These are phyloP conservation scores for Lenzites betulinus DNA, from an alignment of 768 basidiomycete genomes.

Conservation along the genomic window DNA sequence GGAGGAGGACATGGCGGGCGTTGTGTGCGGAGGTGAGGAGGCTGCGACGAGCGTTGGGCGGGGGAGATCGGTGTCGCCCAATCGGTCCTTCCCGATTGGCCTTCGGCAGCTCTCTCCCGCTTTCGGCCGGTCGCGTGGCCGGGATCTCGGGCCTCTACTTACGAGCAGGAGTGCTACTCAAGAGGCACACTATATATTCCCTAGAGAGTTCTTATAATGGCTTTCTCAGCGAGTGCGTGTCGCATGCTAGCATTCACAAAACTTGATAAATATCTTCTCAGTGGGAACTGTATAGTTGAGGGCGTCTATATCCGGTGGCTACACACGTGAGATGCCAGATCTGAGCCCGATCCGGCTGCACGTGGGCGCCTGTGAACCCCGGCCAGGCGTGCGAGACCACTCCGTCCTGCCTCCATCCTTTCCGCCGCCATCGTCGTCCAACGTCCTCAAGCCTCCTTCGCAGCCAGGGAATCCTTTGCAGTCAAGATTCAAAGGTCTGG, in stretches of 20 bases:
- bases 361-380: constrained; percentile 20
- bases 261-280: too few relatives aligned
- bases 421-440: constrained; percentile 15
- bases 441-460: not conserved
- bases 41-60: not conserved
- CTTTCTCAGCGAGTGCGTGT: too few relatives aligned
- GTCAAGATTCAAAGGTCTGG: too few relatives aligned
- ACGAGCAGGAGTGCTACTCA: too few relatives aligned
- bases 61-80: constrained; percentile 9
- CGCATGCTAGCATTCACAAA: too few relatives aligned
- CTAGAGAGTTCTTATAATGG: too few relatives aligned
- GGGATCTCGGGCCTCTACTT: too few relatives aligned
- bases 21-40: constrained; percentile 19
- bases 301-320: constrained; percentile 14
- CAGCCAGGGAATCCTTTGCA: not conserved
- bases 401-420: constrained; percentile 23
- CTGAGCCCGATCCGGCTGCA: constrained; percentile 12
- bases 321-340: constrained; percentile 17
- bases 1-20: constrained; percentile 50
- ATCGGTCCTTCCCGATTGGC: constrained; percentile 19
- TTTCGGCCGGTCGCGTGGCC: constrained; percentile 12
- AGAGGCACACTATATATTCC: too few relatives aligned
- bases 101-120: constrained; percentile 15
- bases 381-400: constrained; percentile 23
- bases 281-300: constrained; percentile 22